Evolutionary conservation across 2,329 filamentous ascomycete species (phyloP).

Genomic region (Fusarium siculi): DNA sequence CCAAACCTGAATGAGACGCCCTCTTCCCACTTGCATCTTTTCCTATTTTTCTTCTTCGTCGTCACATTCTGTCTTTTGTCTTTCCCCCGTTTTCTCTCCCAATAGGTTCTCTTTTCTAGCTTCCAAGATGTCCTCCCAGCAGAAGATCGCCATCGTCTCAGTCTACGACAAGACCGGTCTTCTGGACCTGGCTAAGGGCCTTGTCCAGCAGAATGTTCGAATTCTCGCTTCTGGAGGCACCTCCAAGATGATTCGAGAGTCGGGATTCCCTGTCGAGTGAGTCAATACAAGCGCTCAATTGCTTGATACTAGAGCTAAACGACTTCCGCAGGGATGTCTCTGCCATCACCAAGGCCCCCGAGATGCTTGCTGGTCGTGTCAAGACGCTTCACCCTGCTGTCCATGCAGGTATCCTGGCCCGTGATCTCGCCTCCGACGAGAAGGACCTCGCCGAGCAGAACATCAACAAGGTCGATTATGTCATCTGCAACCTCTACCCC

Average conservation of each 20-base stretch:
- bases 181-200: slow-evolving; percentile 89
- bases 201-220: slow-evolving; percentile 88
- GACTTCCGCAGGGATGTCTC: slow-evolving; percentile 80
- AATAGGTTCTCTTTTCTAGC: slow-evolving; percentile 22
- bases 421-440: slow-evolving; percentile 93
- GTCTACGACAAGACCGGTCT: slow-evolving; percentile 99
- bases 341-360: slow-evolving; percentile 94
- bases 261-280: slow-evolving; percentile 93
- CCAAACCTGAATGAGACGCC: slow-evolving; percentile 24
- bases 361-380: slow-evolving; percentile 87
- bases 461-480: slow-evolving; percentile 94
- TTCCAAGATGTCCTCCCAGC: slow-evolving; percentile 53
- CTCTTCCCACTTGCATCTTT: slow-evolving; percentile 29
- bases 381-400: slow-evolving; percentile 98
- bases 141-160: slow-evolving; percentile 87
- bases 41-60: slow-evolving; percentile 8
- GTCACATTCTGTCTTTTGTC: slow-evolving; percentile 3
- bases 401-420: slow-evolving; percentile 89
- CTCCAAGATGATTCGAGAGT: slow-evolving; percentile 95
- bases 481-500: slow-evolving; percentile 98
- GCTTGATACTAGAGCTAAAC: slow-evolving; percentile 13
- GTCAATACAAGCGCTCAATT: slow-evolving; percentile 44
- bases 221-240: slow-evolving; percentile 96
- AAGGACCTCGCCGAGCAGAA: slow-evolving; percentile 96
- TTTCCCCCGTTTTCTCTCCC: neutral